Evolutionary conservation across 305 asterid genomes (phyloP).

Genomic region (Solanum aculeatissimum): DNA sequence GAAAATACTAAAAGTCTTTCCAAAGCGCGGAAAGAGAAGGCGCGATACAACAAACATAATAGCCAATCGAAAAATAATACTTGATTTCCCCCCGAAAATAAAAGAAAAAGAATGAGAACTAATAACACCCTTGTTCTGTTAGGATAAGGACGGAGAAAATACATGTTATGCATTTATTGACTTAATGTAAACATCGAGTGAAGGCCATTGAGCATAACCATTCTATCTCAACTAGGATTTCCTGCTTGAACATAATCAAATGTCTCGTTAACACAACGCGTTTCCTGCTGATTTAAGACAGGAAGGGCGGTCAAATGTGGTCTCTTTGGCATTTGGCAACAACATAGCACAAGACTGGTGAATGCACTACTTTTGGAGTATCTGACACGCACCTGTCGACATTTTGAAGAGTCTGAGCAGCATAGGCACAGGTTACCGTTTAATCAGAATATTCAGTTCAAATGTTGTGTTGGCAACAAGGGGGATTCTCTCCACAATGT

Average conservation of each 20-base stretch:
- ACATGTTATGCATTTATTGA: background rate
- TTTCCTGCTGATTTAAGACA: background rate
- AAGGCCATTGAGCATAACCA: background rate
- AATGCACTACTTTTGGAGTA: background rate
- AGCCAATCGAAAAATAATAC: no score
- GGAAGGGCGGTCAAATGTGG: background rate
- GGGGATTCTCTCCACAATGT: constrained; percentile 5
- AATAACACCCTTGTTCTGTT: no score
- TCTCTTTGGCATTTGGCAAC: background rate
- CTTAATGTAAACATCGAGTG: background rate
- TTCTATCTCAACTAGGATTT: background rate
- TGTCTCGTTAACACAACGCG: background rate
- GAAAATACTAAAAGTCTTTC: no score
- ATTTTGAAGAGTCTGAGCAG: background rate
- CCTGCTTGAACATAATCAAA: background rate
- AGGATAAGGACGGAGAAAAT: background rate
- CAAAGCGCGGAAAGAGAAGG: no score
- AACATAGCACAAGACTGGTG: background rate
- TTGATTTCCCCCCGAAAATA: no score
- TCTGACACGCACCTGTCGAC: background rate
- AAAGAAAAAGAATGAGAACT: no score
- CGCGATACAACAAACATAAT: no score
- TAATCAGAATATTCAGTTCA: background rate
- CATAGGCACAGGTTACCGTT: background rate
- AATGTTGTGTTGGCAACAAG: background rate